Percentiles rank a stretch among this genome's conserved stretches.
Evolutionary conservation across 805 yeast genomes (phyloP).

Genomic region (Wickerhamiella allomyrinae): DNA sequence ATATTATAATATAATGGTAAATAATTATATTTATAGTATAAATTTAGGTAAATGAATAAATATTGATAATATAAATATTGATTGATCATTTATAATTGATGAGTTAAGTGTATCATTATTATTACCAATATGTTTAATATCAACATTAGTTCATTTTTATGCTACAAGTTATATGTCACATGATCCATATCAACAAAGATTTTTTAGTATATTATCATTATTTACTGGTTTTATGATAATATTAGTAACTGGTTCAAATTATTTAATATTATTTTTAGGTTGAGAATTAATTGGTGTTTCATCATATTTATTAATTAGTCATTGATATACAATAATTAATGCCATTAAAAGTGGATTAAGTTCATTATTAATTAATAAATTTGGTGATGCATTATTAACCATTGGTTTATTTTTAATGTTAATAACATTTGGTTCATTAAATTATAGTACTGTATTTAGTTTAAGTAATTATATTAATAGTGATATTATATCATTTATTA

Average conservation of each 20-base stretch:
- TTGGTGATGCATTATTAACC: constrained; percentile 17
- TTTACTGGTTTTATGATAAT: constrained; percentile 12
- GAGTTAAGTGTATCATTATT: constrained; percentile 16
- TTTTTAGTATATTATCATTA: constrained; percentile 15
- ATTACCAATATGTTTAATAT: constrained; percentile 13
- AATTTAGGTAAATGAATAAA: constrained; percentile 13
- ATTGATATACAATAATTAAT: constrained; percentile 2
- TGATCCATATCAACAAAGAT: constrained; percentile 16
- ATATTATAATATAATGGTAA: constrained; percentile 10
- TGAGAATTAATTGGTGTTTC: constrained; percentile 19
- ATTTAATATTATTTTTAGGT: constrained; percentile 16
- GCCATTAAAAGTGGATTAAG: constrained; percentile 13
- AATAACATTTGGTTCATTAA: constrained; percentile 12
- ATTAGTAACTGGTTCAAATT: constrained; percentile 16
- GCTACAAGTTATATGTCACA: constrained; percentile 10
- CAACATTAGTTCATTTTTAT: constrained; percentile 17
- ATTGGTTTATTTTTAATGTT: constrained; percentile 12
- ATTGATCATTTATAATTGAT: constrained; percentile 14
- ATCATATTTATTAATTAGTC: constrained; percentile 18
- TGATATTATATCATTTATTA: no score
- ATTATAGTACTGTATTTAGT: constrained; percentile 14
- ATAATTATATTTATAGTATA: constrained; percentile 11
- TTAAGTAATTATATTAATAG: constrained; percentile 13
- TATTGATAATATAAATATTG: constrained; percentile 12
- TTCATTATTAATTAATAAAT: constrained; percentile 18